A percentile compares a stretch with the other conserved stretches of the same genome.
phyloP scores from a whole-genome alignment of 306 rosid species.

The Vigna angularis region DNA sequence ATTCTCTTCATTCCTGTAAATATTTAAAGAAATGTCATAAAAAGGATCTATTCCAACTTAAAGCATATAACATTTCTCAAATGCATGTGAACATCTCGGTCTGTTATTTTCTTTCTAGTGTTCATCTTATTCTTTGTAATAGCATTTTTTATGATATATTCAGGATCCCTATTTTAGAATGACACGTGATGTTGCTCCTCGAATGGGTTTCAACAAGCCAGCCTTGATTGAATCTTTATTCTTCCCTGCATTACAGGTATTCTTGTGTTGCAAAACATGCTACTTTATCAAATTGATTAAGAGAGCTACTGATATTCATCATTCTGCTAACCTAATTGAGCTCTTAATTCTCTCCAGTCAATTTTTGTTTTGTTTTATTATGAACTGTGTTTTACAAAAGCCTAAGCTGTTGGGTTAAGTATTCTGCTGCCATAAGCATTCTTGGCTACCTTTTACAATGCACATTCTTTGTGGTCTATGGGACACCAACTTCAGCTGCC shows the following conservation, averaged over 20 bases:
- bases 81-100: neutral
- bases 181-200: slow-evolving; percentile 98
- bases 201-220: slow-evolving; percentile 79
- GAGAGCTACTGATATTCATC: neutral
- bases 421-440: neutral
- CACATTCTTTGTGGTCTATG: no score
- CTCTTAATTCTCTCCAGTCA: neutral
- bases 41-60: slow-evolving; percentile 9
- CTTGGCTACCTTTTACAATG: no score
- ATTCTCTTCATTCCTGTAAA: neutral
- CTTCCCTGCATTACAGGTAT: slow-evolving; percentile 97
- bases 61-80: neutral
- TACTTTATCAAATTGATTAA: neutral
- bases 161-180: slow-evolving; percentile 98
- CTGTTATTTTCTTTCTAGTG: neutral
- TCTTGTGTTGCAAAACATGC: slow-evolving; percentile 21
- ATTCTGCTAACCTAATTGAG: slow-evolving; percentile 5
- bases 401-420: neutral
- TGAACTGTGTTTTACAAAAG: neutral
- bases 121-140: slow-evolving; percentile 11
- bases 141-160: slow-evolving; percentile 42
- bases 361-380: neutral
- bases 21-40: slow-evolving; percentile 12
- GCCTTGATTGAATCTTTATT: slow-evolving; percentile 88
- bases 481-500: no score